These are phyloP conservation scores for Mrakiaceae sp. DNA, from an alignment of 1,284 basidiomycete species.

Conservation along the genomic window DNA sequence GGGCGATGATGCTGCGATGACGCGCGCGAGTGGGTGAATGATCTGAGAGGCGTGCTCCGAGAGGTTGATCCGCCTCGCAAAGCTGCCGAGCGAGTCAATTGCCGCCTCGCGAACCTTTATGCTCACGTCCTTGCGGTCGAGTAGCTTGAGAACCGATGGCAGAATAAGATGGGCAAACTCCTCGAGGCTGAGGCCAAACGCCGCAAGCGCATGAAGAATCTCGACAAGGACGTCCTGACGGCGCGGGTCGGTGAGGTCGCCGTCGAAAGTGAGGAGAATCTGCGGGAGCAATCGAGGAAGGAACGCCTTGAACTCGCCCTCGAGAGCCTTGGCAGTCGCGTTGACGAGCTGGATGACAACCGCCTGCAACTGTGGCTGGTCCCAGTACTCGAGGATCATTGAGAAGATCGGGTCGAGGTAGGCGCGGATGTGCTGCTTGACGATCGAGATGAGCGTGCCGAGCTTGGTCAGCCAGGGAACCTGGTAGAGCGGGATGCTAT, in stretches of 20 bases:
- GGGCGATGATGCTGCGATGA: slow-evolving; percentile 49
- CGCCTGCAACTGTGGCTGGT: slow-evolving; percentile 61
- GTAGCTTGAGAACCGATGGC: slow-evolving; percentile 84
- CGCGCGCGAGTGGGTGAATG: slow-evolving; percentile 87
- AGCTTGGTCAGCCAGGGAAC: slow-evolving; percentile 95
- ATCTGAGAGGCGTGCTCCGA: slow-evolving; percentile 98
- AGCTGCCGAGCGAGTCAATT: slow-evolving; percentile 79
- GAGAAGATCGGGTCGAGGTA: slow-evolving; percentile 73
- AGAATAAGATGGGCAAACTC: slow-evolving; percentile 96
- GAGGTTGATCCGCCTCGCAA: slow-evolving; percentile 91
- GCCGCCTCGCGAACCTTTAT: slow-evolving; percentile 72
- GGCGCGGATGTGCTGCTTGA: slow-evolving; percentile 95
- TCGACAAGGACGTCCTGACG: slow-evolving; percentile 67
- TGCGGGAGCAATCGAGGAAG: slow-evolving; percentile 85
- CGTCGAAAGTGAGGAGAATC: slow-evolving; percentile 79
- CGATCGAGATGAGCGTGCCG: slow-evolving; percentile 88
- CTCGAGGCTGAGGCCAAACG: slow-evolving; percentile 92
- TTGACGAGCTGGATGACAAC: slow-evolving; percentile 91
- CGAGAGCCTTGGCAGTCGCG: slow-evolving; percentile 85
- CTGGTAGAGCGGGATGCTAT: slow-evolving; percentile 64
- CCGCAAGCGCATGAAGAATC: slow-evolving; percentile 61
- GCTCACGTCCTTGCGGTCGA: slow-evolving; percentile 71
- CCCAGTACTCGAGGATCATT: slow-evolving; percentile 81
- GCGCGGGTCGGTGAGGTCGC: slow-evolving; percentile 65
- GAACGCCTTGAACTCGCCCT: slow-evolving; percentile 97